Evolutionary conservation across 2,329 filamentous ascomycete genomes (phyloP).

Genomic region (Cladophialophora immunda): DNA sequence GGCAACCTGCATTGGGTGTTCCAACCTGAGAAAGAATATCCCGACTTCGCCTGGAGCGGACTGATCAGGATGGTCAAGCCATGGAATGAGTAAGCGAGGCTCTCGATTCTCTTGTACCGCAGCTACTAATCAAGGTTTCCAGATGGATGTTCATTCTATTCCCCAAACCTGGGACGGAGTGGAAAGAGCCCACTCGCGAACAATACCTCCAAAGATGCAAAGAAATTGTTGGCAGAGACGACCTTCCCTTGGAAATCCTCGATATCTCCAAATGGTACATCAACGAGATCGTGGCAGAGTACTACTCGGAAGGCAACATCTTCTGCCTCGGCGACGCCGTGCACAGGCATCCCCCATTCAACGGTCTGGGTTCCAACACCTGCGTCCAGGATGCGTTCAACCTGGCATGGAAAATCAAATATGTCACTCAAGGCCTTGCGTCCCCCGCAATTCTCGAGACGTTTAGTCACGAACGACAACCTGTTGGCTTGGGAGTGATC

Average conservation of each 20-base stretch:
- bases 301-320: slow-evolving; percentile 54
- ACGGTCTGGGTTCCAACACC: slow-evolving; percentile 50
- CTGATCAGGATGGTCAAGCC: slow-evolving; percentile 69
- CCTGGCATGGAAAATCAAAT: slow-evolving; percentile 50
- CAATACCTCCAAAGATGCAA: slow-evolving; percentile 58
- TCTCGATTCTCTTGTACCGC: neutral
- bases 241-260: slow-evolving; percentile 60
- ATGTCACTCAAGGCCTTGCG: slow-evolving; percentile 46
- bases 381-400: slow-evolving; percentile 51
- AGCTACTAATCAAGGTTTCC: slow-evolving; percentile 10
- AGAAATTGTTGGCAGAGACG: slow-evolving; percentile 65
- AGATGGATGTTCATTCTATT: slow-evolving; percentile 66
- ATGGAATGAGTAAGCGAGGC: slow-evolving; percentile 59
- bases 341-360: slow-evolving; percentile 49
- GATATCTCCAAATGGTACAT: slow-evolving; percentile 66
- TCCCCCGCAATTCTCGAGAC: slow-evolving; percentile 43
- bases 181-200: slow-evolving; percentile 56
- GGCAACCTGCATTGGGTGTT: slow-evolving; percentile 71
- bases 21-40: slow-evolving; percentile 62
- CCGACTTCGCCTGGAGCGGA: slow-evolving; percentile 60
- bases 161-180: slow-evolving; percentile 49
- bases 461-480: slow-evolving; percentile 48
- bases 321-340: slow-evolving; percentile 52
- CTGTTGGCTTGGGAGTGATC: slow-evolving; percentile 57
- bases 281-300: slow-evolving; percentile 68